These are phyloP conservation scores for Amanita subjunquillea DNA, from an alignment of 768 basidiomycete genomes.

Conservation along the genomic window DNA sequence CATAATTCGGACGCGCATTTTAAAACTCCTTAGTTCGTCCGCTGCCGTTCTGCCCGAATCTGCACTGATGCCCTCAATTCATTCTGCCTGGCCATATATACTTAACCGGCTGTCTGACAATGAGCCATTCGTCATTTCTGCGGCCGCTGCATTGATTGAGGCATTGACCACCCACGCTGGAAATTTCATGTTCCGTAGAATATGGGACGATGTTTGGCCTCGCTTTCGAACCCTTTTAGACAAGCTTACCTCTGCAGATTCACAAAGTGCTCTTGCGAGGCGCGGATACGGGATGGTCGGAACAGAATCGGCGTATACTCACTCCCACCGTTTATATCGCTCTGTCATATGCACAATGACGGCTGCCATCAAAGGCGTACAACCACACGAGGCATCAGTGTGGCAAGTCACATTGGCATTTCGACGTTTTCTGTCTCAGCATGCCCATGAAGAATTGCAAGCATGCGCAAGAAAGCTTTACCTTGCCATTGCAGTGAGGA, in stretches of 20 bases:
- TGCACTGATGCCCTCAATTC: slow-evolving; percentile 74
- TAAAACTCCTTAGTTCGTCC: slow-evolving; percentile 63
- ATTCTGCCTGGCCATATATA: slow-evolving; percentile 91
- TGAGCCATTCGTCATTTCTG: slow-evolving; percentile 72
- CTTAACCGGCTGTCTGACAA: slow-evolving; percentile 69
- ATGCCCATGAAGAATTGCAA: slow-evolving; percentile 70
- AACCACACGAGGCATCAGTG: slow-evolving; percentile 53
- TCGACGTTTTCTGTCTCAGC: slow-evolving; percentile 61
- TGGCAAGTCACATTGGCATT: slow-evolving; percentile 80
- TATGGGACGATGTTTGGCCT: slow-evolving; percentile 95
- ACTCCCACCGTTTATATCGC: slow-evolving; percentile 73
- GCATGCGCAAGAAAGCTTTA: slow-evolving; percentile 56
- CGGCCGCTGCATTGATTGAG: slow-evolving; percentile 68
- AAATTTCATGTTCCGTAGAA: slow-evolving; percentile 72
- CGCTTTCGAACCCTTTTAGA: slow-evolving; percentile 54
- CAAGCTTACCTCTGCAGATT: slow-evolving; percentile 53
- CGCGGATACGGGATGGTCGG: slow-evolving; percentile 41
- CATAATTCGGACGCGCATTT: slow-evolving; percentile 74
- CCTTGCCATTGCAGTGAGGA: slow-evolving; percentile 41
- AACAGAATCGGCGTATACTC: slow-evolving; percentile 65
- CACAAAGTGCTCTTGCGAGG: slow-evolving; percentile 53
- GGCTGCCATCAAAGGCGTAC: slow-evolving; percentile 54
- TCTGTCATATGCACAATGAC: slow-evolving; percentile 69
- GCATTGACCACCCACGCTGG: slow-evolving; percentile 61
- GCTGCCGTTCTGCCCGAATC: slow-evolving; percentile 64